Evolutionary conservation across 2,329 filamentous ascomycete species (phyloP), one percentile per base, ranked within the genome.

Genomic region (Talaromyces sp.): DNA sequence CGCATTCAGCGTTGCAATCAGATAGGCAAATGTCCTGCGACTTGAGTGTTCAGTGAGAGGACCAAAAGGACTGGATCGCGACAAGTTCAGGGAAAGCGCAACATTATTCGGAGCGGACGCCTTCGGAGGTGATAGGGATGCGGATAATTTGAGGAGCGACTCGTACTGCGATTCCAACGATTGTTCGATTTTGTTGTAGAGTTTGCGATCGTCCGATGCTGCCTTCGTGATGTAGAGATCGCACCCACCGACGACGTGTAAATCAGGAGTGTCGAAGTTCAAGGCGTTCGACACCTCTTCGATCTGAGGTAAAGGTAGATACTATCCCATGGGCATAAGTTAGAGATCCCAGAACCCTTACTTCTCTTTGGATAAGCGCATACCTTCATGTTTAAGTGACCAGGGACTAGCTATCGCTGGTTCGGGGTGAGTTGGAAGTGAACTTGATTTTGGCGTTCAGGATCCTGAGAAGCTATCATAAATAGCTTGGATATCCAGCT

Each of bases 211-310:
- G 66, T 89, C 88, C 52, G 93, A 92, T 61, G 93, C 92, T 33
- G 95, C 93, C 78, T 99, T 99, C 28, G 93, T 97, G 9, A 93
- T 98, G 82, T 97, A 99, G 18, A 98, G 84, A 76, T 99, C 95
- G 82, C 93, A 98, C 67, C 91, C 91, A 70, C 95, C 95, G 31
- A 92, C 89, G 65, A 99, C 90, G 69, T 93, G 91, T 73, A 92
- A 93, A 75, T 98, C 93, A 58, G 90, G 87, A 0, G 93, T 97
- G 71, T 95, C 91, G 82, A 98, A 98, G 75, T 96, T 98, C 73
- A 99, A 87, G 66, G 93, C 91, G 79, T 89, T 89, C 65, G 92
- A 93, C 68, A 98, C 90, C 76, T 90, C 87, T 77, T 98, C 93
- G 74, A 98, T 93, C 69, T 96, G 90, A 77, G 88, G 88, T 66